Percentiles rank a stretch among this genome's conserved stretches.
Evolutionary conservation across 306 rosid species (phyloP).

Genomic region (Lablab purpureus): DNA sequence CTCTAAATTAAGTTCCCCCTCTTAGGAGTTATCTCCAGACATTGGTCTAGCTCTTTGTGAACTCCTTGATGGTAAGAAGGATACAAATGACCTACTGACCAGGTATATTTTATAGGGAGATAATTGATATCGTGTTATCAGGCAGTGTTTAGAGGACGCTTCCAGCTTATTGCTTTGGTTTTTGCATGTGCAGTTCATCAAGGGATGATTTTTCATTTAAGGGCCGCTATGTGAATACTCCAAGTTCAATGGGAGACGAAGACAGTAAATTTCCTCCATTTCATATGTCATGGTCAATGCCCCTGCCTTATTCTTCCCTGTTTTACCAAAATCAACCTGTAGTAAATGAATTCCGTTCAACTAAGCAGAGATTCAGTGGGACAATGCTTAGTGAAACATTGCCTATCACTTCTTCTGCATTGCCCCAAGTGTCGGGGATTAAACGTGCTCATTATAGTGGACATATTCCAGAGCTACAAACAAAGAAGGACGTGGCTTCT

Average conservation of each 20-base stretch:
- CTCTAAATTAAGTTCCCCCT: constrained; percentile 42
- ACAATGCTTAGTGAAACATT: constrained; percentile 44
- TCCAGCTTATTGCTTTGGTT: constrained; percentile 45
- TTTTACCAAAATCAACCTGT: constrained; percentile 62
- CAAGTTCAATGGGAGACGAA: constrained; percentile 57
- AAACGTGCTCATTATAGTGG: constrained; percentile 51
- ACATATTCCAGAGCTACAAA: constrained; percentile 47
- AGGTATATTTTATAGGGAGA: constrained; percentile 53
- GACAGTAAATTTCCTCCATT: constrained; percentile 49
- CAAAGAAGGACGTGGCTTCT: constrained; percentile 56
- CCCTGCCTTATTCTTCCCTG: constrained; percentile 58
- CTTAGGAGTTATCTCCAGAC: constrained; percentile 80
- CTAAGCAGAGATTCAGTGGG: constrained; percentile 58
- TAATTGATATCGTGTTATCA: constrained; percentile 24
- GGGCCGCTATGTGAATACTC: constrained; percentile 55
- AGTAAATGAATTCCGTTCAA: constrained; percentile 53
- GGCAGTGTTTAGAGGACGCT: constrained; percentile 32
- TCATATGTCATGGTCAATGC: constrained; percentile 66
- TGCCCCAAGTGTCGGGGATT: constrained; percentile 52
- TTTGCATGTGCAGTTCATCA: constrained; percentile 56
- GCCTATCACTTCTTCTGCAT: constrained; percentile 43
- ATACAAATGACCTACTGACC: constrained; percentile 42
- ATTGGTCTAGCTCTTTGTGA: constrained; percentile 84
- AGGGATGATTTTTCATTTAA: constrained; percentile 56
- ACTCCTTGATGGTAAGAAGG: constrained; percentile 69